Evolutionary conservation across 305 asterid genomes (phyloP), one percentile per base, ranked within the genome.

Genomic region (Rubia balearica): DNA sequence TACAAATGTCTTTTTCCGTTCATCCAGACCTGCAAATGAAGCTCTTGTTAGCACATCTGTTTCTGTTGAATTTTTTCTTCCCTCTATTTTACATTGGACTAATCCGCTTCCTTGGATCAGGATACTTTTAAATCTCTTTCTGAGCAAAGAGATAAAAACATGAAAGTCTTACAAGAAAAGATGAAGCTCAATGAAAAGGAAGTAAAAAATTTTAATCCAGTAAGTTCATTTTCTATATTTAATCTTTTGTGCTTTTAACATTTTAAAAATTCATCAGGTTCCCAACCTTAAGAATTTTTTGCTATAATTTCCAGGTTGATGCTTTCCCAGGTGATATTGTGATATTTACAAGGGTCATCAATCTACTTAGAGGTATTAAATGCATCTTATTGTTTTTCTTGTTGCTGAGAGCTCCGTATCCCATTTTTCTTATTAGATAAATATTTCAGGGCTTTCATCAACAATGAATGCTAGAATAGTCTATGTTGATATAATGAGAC

Each of bases 251-350:
- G 22, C 67, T 38, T 30, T 56, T 57, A 27, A 55, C 66, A 36
- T 19, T 17, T 38, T 4, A 7, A 5, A 17, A 4, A 13, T 46
- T 61, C 14, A 0, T 69, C 30, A 27, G 45, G 8, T 55, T 12
- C 8, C 64, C 55, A 49, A 77, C 62, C 8, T 40, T 36, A 55
- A 38, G 41, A 53, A 12, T 76, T 73, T 27, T 64, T 72, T 8
- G 62, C 27, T 72, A 45, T 69, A 62, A 66, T 80, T 64, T 77
- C 74, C 90, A 94, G 99, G 90, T 94, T 73, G 98, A 94, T 86
- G 99, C 99, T 81, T 94, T 94, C 80, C 99, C 99, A n/a, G 96
- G 99, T 71, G 99, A 94, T 81, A 89, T 91, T 76, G 89, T 94
- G 78, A 94, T 94, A 83, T 94, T 94, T 82, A 76, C 93, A 72